Base-by-base conservation (phyloP, 768 basidiomycete species). In the Exidia glandulosa region DNA sequence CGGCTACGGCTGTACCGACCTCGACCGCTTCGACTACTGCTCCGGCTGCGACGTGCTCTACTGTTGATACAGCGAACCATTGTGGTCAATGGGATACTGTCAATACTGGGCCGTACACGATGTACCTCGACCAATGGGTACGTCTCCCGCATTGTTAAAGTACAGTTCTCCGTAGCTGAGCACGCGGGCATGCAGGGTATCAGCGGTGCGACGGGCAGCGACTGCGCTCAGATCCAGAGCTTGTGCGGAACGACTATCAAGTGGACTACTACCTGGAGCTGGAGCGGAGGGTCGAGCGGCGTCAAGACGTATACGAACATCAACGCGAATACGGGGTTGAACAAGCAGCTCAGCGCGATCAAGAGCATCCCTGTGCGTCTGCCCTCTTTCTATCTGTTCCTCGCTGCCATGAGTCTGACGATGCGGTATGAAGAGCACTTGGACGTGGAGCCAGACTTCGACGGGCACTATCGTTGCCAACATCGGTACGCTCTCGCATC, bases 231-330 rank as follows among this genome's bases (percentile, higher is more conserved):
- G 25, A 63, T 86, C 63, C 67, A 69, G 1, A 77, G 76, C 19
- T 59, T 78, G 63, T 71, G 69, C 54, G 79, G 75, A 2, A 72
- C 66, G 31, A 76, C 69, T 5, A 61, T 82, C 33, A 68, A 72
- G 0, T 86, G 84, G 84, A 74, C 65, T 67, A 81, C 77, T 31
- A 74, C 66, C 2, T 86, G 80, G 79, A 71, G 60, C 0, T 86
- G 84, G 84, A 60, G 25, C 6, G 83, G 83, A 32, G 80, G 76
- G 6, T 72, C 57, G 16, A 27, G 27, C 25, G 73, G 74, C 25
- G 75, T 87, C 62, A 86, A 85, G 76, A 84, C 81, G 66, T 87
- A 76, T 70, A 75, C 82, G 27, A 82, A 85, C 68, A 72, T 81
- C 33, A 75, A 83, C 64, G 60, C 41, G 1, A 57, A 57, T n/a